These are phyloP conservation scores for Fusarium sp. DNA, from an alignment of 2,329 filamentous ascomycete species.

Conservation along the genomic window DNA sequence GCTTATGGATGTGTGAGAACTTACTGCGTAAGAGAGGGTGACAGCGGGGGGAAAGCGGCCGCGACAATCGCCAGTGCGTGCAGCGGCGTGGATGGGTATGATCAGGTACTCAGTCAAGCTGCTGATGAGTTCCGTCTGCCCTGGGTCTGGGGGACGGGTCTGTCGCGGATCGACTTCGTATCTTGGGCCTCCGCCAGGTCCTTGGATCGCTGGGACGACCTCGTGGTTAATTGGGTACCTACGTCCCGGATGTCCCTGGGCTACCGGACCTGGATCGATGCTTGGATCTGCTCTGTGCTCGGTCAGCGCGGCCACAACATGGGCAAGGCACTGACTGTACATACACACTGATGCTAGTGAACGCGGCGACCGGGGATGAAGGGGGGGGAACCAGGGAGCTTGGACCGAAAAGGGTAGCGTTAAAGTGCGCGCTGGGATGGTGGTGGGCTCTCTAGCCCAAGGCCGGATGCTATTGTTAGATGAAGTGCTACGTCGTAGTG, in stretches of 20 bases:
- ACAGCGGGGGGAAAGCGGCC: slow-evolving; percentile 25
- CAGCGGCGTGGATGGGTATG: slow-evolving; percentile 14
- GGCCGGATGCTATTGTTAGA: slow-evolving; percentile 21
- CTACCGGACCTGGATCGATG: slow-evolving; percentile 6
- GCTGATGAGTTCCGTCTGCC: neutral
- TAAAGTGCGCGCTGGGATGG: slow-evolving; percentile 12
- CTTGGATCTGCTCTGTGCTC: slow-evolving; percentile 27
- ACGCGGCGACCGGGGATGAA: slow-evolving; percentile 38
- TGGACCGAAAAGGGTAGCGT: slow-evolving; percentile 36
- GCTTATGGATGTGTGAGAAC: slow-evolving; percentile 29
- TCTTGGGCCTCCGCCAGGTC: slow-evolving; percentile 31
- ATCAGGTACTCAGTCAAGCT: slow-evolving; percentile 1
- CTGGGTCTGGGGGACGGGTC: slow-evolving; percentile 13
- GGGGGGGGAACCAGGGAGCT: slow-evolving; percentile 39
- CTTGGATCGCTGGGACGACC: slow-evolving; percentile 36
- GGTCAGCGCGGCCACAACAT: slow-evolving; percentile 29
- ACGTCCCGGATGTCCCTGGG: slow-evolving; percentile 25
- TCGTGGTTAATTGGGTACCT: slow-evolving; percentile 29
- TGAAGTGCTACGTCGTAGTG: slow-evolving; percentile 1
- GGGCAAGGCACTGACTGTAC: neutral
- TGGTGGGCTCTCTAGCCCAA: slow-evolving; percentile 19
- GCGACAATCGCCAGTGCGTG: slow-evolving; percentile 13
- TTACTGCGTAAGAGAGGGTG: slow-evolving; percentile 24
- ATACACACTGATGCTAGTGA: slow-evolving; percentile 17
- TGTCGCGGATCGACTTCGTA: slow-evolving; percentile 28